phyloP scores from a whole-genome alignment of 2,329 filamentous ascomycete genomes.

The Teratosphaeria gauchensis region DNA sequence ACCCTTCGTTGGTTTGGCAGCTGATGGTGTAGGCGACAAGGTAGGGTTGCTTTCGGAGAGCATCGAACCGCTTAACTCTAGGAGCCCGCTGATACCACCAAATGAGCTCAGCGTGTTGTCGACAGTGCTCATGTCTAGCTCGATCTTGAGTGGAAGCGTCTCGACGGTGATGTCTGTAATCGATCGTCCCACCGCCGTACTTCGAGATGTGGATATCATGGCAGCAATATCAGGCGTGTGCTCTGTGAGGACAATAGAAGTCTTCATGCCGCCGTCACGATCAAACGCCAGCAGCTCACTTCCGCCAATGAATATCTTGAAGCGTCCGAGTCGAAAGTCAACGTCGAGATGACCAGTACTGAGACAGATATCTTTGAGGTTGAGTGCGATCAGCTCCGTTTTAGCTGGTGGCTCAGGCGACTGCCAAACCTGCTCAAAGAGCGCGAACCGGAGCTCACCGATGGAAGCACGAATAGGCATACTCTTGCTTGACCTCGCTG shows the following conservation, averaged over 20 bases:
- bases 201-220: conserved; percentile 9
- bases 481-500: background rate
- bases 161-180: conserved; percentile 48
- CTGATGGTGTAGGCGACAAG: conserved; percentile 18
- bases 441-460: background rate
- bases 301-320: conserved; percentile 14
- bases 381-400: background rate
- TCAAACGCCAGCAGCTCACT: conserved; percentile 16
- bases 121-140: conserved; percentile 66
- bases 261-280: conserved; percentile 4
- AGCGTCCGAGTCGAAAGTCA: conserved; percentile 7
- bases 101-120: conserved; percentile 85
- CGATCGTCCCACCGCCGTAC: conserved; percentile 10
- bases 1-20: conserved; percentile 34
- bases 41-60: conserved; percentile 49
- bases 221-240: conserved; percentile 15
- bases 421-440: background rate
- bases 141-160: conserved; percentile 66
- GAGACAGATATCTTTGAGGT: background rate
- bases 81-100: conserved; percentile 80
- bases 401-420: background rate
- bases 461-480: background rate
- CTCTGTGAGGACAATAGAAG: conserved; percentile 10
- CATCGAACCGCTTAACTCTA: conserved; percentile 80
- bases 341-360: background rate